These are phyloP conservation scores for Glycine tomentella DNA, from an alignment of 306 rosid species.

Conservation along the genomic window DNA sequence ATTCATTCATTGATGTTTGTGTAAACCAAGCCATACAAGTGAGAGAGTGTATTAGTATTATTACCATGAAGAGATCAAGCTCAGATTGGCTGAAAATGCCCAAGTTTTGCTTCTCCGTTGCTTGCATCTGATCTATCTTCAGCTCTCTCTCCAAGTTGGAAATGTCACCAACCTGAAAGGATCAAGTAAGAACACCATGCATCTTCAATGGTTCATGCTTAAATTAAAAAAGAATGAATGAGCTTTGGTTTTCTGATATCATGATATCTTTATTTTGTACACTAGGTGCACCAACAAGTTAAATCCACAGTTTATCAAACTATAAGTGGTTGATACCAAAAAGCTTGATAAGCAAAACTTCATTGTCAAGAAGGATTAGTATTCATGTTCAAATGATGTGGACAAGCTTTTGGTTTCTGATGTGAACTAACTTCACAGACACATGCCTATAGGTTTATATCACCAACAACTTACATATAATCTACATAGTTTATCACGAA, in stretches of 20 bases:
- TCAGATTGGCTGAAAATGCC: slow-evolving; percentile 63
- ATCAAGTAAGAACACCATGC: background rate
- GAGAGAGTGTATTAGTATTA: slow-evolving; percentile 30
- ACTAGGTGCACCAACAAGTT: slow-evolving; percentile 21
- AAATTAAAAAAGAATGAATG: background rate
- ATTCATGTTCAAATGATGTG: background rate
- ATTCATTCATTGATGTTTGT: slow-evolving; percentile 35
- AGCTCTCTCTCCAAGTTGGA: slow-evolving; percentile 55
- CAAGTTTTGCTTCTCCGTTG: slow-evolving; percentile 47
- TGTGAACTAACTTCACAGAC: slow-evolving; percentile 3
- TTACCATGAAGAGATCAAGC: slow-evolving; percentile 92
- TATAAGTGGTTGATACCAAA: background rate
- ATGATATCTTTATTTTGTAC: background rate
- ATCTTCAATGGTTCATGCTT: slow-evolving; percentile 5
- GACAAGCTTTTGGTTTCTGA: background rate
- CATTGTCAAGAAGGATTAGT: background rate
- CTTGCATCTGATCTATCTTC: slow-evolving; percentile 53
- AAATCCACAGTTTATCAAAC: background rate
- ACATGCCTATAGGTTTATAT: background rate
- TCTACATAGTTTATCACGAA: too few species aligned
- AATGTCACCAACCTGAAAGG: slow-evolving; percentile 61
- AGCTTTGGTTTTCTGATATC: background rate
- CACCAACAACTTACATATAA: background rate
- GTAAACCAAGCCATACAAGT: background rate
- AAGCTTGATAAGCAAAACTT: slow-evolving; percentile 2